These are phyloP conservation scores for Pestalotiopsis sp. DNA, from an alignment of 2,329 filamentous ascomycete species.

Conservation along the genomic window DNA sequence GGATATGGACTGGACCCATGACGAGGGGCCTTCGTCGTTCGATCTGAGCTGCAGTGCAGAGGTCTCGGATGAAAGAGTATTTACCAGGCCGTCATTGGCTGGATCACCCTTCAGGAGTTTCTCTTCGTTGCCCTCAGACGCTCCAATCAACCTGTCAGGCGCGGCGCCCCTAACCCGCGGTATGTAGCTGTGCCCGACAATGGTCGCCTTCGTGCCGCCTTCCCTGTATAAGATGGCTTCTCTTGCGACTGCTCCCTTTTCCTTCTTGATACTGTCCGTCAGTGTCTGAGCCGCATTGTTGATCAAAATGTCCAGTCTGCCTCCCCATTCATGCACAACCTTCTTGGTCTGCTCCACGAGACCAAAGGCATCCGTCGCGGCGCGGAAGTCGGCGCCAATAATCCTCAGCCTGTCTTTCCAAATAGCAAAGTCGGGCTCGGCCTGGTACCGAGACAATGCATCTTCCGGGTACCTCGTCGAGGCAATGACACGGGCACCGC, in stretches of 20 bases:
- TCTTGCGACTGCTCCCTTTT: slow-evolving; percentile 29
- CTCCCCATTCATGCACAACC: slow-evolving; percentile 18
- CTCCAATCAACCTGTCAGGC: background rate
- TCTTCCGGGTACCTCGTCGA: slow-evolving; percentile 39
- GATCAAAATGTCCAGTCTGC: slow-evolving; percentile 35
- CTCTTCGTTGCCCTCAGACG: background rate
- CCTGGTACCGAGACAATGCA: slow-evolving; percentile 31
- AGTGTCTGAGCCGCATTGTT: slow-evolving; percentile 43
- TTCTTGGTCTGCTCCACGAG: slow-evolving; percentile 26
- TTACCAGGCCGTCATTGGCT: too few relatives aligned
- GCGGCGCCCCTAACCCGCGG: background rate
- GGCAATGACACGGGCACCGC: slow-evolving; percentile 37
- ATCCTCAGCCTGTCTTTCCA: slow-evolving; percentile 26
- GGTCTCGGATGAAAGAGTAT: background rate
- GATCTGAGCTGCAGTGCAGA: background rate
- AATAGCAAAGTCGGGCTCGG: slow-evolving; percentile 20
- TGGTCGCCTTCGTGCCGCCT: background rate
- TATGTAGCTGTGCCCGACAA: background rate
- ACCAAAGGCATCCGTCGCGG: slow-evolving; percentile 33
- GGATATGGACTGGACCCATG: slow-evolving; percentile 36
- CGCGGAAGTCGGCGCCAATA: slow-evolving; percentile 37
- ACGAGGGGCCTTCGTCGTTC: slow-evolving; percentile 22
- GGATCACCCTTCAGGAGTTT: too few relatives aligned
- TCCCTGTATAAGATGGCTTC: slow-evolving; percentile 20
- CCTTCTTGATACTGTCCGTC: slow-evolving; percentile 34